Evolutionary conservation across 257 asterid genomes (phyloP).

Genomic region (Misopates orontium): DNA sequence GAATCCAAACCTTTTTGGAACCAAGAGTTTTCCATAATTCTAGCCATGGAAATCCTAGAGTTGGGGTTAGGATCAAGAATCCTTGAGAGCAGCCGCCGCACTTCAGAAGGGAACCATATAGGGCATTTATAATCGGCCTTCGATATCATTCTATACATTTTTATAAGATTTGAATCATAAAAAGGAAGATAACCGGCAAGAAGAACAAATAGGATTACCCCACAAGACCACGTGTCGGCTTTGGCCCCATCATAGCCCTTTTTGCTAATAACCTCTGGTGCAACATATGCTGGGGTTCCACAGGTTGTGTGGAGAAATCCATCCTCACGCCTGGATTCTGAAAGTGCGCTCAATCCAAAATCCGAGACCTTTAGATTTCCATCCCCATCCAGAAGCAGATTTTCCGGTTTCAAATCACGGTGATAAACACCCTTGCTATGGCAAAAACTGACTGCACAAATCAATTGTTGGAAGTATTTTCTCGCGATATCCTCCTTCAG

Average conservation of each 20-base stretch:
- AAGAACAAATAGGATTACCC: conserved; percentile 67
- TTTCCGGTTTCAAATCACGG: conserved; percentile 80
- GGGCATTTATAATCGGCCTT: conserved; percentile 60
- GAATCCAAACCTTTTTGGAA: conserved; percentile 51
- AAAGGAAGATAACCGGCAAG: conserved; percentile 77
- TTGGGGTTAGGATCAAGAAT: conserved; percentile 76
- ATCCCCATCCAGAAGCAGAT: conserved; percentile 65
- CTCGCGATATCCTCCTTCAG: conserved; percentile 62
- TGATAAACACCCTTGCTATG: conserved; percentile 73
- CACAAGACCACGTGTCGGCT: conserved; percentile 85
- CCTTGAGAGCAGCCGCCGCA: conserved; percentile 43
- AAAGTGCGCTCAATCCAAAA: conserved; percentile 73
- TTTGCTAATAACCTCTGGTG: conserved; percentile 69
- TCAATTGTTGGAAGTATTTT: conserved; percentile 69
- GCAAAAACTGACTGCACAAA: conserved; percentile 57
- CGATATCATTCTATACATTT: conserved; percentile 65
- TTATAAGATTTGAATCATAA: conserved; percentile 55
- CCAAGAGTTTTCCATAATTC: conserved; percentile 68
- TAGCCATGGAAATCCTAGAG: conserved; percentile 52
- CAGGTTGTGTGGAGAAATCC: conserved; percentile 84
- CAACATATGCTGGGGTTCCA: conserved; percentile 84
- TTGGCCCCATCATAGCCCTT: conserved; percentile 73
- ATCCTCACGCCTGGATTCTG: conserved; percentile 54
- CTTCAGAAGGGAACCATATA: conserved; percentile 60
- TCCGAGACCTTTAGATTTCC: conserved; percentile 72